Conservation (phyloP, 768 basidiomycete species). For the Clitopilus hobsonii region DNA sequence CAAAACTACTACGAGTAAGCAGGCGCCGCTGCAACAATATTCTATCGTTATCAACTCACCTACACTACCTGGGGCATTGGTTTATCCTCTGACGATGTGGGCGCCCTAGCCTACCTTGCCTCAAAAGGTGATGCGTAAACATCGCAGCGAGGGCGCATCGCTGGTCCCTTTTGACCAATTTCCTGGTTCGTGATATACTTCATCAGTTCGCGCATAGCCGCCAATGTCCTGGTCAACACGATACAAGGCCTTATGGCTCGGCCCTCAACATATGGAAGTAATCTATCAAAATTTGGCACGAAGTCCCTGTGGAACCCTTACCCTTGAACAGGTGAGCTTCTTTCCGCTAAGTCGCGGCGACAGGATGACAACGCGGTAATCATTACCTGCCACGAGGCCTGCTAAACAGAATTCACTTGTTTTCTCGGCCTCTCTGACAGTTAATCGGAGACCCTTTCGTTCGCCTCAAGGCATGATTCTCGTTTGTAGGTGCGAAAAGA, state of each 20-base stretch:
- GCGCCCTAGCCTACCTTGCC: no score
- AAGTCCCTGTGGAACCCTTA: constrained; percentile 1
- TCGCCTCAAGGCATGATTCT: constrained; percentile 17
- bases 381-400: constrained; percentile 1
- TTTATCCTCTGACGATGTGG: not conserved
- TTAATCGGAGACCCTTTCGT: constrained; percentile 2
- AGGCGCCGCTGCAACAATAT: not conserved
- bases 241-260: not conserved
- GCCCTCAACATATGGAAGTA: not conserved
- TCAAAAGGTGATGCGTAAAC: not conserved
- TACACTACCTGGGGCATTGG: not conserved
- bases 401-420: constrained; percentile 2
- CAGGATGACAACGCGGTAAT: constrained; percentile 6
- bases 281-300: not conserved
- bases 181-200: not conserved
- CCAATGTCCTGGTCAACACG: not conserved
- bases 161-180: not conserved
- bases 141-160: not conserved
- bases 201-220: not conserved
- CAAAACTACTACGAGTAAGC: not conserved
- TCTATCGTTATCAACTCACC: not conserved
- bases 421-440: constrained; percentile 10
- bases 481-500: constrained; percentile 6
- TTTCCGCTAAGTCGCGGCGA: constrained; percentile 7
- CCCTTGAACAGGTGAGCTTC: not conserved